A percentile compares a stretch with the other conserved stretches of the same genome.
Evolutionary conservation across 257 asterid species (phyloP).

Genomic region (Craterostigma plantagineum): DNA sequence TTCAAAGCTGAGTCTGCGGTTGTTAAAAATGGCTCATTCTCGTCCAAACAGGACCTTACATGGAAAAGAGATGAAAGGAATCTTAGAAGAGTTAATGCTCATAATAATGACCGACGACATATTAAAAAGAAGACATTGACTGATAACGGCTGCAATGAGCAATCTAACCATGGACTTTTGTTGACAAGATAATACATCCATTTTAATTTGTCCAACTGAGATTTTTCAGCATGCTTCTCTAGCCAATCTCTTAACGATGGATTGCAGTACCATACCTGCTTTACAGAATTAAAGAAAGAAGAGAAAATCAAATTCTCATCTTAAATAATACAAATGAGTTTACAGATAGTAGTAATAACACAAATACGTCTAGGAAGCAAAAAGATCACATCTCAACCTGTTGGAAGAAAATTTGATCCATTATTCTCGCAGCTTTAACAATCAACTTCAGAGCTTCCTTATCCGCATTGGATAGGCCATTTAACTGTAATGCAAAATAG

Average conservation of each 20-base stretch:
- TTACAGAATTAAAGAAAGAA: background rate
- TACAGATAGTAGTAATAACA: constrained; percentile 4
- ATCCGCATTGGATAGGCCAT: constrained; percentile 56
- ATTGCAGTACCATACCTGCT: constrained; percentile 77
- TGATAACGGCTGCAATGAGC: background rate
- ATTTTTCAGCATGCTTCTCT: constrained; percentile 42
- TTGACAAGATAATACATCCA: constrained; percentile 75
- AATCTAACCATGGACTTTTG: constrained; percentile 77
- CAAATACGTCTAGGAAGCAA: too few species aligned
- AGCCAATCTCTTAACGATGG: constrained; percentile 85
- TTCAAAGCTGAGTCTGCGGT: constrained; percentile 86
- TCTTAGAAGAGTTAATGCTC: constrained; percentile 9
- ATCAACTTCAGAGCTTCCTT: constrained; percentile 46
- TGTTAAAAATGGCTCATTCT: constrained; percentile 76
- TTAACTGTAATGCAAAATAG: constrained; percentile 30
- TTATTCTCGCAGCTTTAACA: constrained; percentile 59
- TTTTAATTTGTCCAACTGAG: constrained; percentile 54
- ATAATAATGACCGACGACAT: too few species aligned
- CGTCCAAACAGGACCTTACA: constrained; percentile 80
- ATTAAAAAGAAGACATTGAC: background rate
- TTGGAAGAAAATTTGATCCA: constrained; percentile 57
- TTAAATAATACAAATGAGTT: constrained; percentile 3
- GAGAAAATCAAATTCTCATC: too few species aligned
- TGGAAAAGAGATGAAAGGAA: constrained; percentile 8
- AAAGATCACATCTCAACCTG: constrained; percentile 43